Base-by-base conservation (phyloP, 257 asterid species). In the Penstemon barbatus region DNA sequence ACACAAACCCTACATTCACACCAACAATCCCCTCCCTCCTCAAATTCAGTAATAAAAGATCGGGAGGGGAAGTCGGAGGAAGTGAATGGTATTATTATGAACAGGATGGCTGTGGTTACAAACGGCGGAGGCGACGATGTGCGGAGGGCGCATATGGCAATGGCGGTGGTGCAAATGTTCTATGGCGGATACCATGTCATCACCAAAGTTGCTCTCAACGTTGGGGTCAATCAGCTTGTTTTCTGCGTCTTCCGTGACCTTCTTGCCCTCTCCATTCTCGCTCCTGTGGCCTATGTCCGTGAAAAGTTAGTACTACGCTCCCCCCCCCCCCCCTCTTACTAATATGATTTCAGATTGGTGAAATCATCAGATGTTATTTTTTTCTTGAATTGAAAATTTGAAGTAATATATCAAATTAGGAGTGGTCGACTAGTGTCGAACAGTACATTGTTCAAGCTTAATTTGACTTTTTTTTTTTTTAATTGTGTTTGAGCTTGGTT, bases 131-230 rank as follows among this genome's bases (percentile, higher is more conserved):
- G 84, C 48, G 84, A 82, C 65, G 96, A 86, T 71, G 82, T 78
- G 7, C 64, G 83, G 86, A 78, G 77, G 76, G 99, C 99, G 8
- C 97, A 91, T 65, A 42, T 79, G 75, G 96, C 93, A 61, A 83
- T 91, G 97, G 96, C 87, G 66, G 65, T 80, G 77, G 96, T 94
- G 44, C 97, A 91, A 87, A 73, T 94, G 50, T 73, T 85, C 76
- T 63, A 67, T 71, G 96, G 97, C 73, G 95, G 96, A 0, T 85
- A 87, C 80, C 97, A 94, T 74, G 96, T 94, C 74, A 82, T 94
- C 75, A 86, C 97, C 63, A 94, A 94, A 66, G 85, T 94, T 45
- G 99, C 99, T 25, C 97, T 94, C 67, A 87, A 91, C 70, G 95
- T 85, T 61, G 99, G 99, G 12, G 79, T 91, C 54, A 94, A 86